phyloP scores from a whole-genome alignment of 345 rosid species.

The Boechera divaricarpa region DNA sequence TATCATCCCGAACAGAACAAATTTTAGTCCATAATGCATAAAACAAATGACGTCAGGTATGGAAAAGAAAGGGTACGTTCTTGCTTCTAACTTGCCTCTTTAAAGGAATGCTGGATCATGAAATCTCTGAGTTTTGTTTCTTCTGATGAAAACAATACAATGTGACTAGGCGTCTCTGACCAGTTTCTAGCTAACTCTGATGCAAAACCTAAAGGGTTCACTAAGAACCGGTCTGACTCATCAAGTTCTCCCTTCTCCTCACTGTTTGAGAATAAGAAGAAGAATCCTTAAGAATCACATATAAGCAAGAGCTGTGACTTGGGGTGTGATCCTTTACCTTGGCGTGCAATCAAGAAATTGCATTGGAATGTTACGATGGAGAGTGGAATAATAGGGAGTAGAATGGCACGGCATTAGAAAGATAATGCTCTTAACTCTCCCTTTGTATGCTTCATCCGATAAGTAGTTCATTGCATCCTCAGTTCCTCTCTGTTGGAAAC shows the following conservation, averaged over 20 bases:
- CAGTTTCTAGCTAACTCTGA: conserved; percentile 64
- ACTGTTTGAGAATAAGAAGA: conserved; percentile 46
- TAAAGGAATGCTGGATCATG: conserved; percentile 64
- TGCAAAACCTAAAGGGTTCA: conserved; percentile 67
- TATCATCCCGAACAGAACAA: background rate
- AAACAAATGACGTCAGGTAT: background rate
- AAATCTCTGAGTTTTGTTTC: conserved; percentile 61
- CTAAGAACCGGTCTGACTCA: conserved; percentile 79
- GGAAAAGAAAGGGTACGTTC: background rate
- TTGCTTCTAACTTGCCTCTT: conserved; percentile 58
- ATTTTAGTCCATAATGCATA: background rate
- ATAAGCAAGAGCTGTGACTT: conserved; percentile 28
- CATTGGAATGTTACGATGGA: conserved; percentile 75
- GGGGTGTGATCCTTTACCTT: conserved; percentile 51
- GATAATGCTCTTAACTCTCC: conserved; percentile 66
- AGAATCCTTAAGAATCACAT: conserved; percentile 16
- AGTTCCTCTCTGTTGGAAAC: conserved; percentile 76
- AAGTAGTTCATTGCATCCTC: conserved; percentile 93
- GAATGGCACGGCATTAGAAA: conserved; percentile 97
- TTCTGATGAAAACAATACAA: conserved; percentile 77
- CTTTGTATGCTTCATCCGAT: conserved; percentile 70
- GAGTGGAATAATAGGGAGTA: conserved; percentile 86
- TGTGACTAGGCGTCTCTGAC: conserved; percentile 70
- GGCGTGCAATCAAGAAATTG: conserved; percentile 86
- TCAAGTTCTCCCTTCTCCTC: conserved; percentile 66